Conservation (phyloP, 306 rosid genomes). For the Clitoria ternatea region DNA sequence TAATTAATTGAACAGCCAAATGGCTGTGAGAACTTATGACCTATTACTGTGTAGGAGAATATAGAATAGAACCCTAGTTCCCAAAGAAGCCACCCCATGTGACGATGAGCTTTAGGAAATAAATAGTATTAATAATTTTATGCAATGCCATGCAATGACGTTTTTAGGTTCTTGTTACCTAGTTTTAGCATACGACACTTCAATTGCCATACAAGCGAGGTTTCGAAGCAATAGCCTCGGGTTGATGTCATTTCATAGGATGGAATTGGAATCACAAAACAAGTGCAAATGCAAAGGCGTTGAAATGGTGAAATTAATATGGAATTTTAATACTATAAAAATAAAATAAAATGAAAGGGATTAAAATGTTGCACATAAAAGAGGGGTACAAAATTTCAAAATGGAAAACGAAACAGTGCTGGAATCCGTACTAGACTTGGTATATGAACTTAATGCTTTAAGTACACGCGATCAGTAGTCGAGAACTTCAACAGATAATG, state of each 20-base stretch:
- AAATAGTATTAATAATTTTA: neutral
- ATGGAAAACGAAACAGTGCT: constrained; percentile 19
- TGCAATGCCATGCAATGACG: constrained; percentile 35
- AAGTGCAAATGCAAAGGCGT: constrained; percentile 30
- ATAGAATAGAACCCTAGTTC: constrained; percentile 40
- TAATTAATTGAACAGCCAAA: neutral
- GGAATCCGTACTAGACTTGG: constrained; percentile 25
- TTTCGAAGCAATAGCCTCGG: constrained; percentile 30
- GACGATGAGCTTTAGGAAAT: constrained; percentile 9
- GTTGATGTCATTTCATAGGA: constrained; percentile 38
- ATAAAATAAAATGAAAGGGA: neutral
- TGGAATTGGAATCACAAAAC: neutral
- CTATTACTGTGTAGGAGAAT: too few relatives aligned
- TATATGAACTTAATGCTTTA: constrained; percentile 18
- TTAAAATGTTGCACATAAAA: constrained; percentile 44
- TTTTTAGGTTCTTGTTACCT: constrained; percentile 23
- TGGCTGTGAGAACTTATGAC: neutral
- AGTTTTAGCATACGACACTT: constrained; percentile 28
- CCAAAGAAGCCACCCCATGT: neutral
- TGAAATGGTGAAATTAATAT: constrained; percentile 35
- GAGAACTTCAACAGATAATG: neutral
- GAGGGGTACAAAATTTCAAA: constrained; percentile 52
- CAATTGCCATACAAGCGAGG: constrained; percentile 23
- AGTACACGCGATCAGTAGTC: constrained; percentile 1
- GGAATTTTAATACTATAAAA: constrained; percentile 6